Evolutionary conservation across 169 alveolate genomes (phyloP).

Genomic region (Cystoisospora suis): DNA sequence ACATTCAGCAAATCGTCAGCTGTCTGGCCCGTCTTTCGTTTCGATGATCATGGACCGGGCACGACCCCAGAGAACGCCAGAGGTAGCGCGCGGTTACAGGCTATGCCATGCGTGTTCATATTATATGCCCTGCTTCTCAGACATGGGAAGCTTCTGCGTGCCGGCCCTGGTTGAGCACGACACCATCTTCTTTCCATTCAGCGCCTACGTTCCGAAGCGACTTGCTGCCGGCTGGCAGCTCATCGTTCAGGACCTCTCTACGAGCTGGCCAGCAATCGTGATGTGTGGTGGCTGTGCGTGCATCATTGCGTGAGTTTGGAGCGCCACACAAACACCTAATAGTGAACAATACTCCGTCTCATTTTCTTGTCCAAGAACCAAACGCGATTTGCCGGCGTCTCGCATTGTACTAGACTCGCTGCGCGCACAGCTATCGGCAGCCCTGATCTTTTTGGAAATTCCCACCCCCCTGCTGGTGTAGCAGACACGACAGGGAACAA

Average conservation of each 20-base stretch:
- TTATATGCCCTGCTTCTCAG: not conserved
- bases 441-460: too few relatives aligned
- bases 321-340: too few relatives aligned
- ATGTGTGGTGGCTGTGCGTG: not conserved
- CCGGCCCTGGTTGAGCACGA: not conserved
- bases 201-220: conserved; percentile 12
- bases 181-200: not conserved
- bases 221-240: not conserved
- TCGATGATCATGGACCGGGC: not conserved
- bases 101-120: not conserved
- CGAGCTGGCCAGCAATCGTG: not conserved
- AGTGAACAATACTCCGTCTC: too few relatives aligned
- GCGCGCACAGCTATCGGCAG: too few relatives aligned
- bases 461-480: too few relatives aligned
- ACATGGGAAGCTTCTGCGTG: conserved; percentile 7
- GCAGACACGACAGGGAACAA: too few relatives aligned
- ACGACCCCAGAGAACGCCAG: not conserved
- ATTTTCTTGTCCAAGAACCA: too few relatives aligned
- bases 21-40: not conserved
- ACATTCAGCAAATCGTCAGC: not conserved
- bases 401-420: too few relatives aligned
- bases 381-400: too few relatives aligned
- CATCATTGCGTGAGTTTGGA: not conserved
- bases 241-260: not conserved
- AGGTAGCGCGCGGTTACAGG: not conserved